Evolutionary conservation across 1,284 basidiomycete species (phyloP).

Genomic region (Ganoderma sinense): DNA sequence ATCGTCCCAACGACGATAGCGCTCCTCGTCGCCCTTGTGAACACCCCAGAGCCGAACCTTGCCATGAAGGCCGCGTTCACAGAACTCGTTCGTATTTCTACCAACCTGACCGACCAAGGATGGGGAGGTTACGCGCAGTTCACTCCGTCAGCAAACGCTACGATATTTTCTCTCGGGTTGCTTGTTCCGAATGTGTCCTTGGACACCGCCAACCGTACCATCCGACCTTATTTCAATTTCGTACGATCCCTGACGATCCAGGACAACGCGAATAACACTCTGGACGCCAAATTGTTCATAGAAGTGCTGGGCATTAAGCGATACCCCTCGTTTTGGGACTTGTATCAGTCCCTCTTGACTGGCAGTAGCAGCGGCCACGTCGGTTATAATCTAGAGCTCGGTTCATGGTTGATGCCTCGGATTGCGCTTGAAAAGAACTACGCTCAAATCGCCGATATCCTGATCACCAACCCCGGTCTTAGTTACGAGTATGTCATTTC

Average conservation of each 20-base stretch:
- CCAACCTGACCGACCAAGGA: constrained; percentile 29
- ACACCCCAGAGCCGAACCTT: constrained; percentile 12
- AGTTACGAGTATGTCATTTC: constrained; percentile 24
- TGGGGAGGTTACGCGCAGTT: constrained; percentile 30
- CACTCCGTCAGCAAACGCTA: neutral
- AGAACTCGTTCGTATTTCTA: constrained; percentile 28
- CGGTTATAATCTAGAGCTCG: constrained; percentile 34
- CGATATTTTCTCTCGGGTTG: constrained; percentile 27
- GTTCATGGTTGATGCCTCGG: constrained; percentile 46
- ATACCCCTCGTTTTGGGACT: constrained; percentile 37
- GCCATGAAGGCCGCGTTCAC: constrained; percentile 20
- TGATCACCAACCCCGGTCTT: constrained; percentile 33
- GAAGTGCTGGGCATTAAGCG: constrained; percentile 32
- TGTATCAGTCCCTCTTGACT: constrained; percentile 30
- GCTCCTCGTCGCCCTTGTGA: constrained; percentile 31
- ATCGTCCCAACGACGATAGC: constrained; percentile 37
- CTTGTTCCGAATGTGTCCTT: constrained; percentile 29
- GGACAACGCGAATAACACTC: neutral
- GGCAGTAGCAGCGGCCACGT: neutral
- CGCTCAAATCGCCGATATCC: constrained; percentile 36
- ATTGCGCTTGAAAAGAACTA: constrained; percentile 38
- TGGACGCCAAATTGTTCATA: neutral
- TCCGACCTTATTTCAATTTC: constrained; percentile 40
- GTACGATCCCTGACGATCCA: constrained; percentile 31
- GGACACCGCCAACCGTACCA: constrained; percentile 40